Conservation (phyloP, 495 filamentous ascomycete species). For the Cenococcum geophilum region DNA sequence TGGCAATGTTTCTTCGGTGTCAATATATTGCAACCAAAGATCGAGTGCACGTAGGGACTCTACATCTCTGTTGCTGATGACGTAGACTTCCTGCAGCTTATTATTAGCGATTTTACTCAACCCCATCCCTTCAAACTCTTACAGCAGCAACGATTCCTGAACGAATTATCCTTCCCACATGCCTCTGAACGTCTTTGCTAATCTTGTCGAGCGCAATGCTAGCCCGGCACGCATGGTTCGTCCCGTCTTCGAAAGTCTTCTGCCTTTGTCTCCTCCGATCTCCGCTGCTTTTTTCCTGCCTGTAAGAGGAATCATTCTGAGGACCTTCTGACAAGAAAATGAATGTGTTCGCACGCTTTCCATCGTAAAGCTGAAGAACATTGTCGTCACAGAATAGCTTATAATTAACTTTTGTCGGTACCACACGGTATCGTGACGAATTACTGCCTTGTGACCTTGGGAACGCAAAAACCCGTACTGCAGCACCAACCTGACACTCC, state of each 20-base stretch:
- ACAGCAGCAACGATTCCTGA: slow-evolving; percentile 42
- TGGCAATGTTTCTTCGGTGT: slow-evolving; percentile 43
- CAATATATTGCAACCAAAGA: slow-evolving; percentile 45
- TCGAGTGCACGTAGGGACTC: slow-evolving; percentile 45
- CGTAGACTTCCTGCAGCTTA: slow-evolving; percentile 44
- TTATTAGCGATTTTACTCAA: background rate
- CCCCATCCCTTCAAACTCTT: slow-evolving; percentile 15
- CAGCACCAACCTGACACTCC: slow-evolving; percentile 41
- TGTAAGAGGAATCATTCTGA: slow-evolving; percentile 39
- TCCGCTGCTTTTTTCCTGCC: slow-evolving; percentile 33
- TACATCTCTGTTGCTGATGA: slow-evolving; percentile 49
- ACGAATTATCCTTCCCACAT: slow-evolving; percentile 43
- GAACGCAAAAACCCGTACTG: slow-evolving; percentile 46
- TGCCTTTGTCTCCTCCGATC: slow-evolving; percentile 38
- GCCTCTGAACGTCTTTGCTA: slow-evolving; percentile 38
- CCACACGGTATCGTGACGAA: slow-evolving; percentile 35
- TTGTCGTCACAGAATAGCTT: slow-evolving; percentile 43
- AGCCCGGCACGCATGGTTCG: slow-evolving; percentile 41
- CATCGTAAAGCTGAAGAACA: slow-evolving; percentile 44
- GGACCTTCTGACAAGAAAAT: slow-evolving; percentile 39
- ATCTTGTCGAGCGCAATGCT: slow-evolving; percentile 48
- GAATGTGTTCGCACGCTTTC: slow-evolving; percentile 42
- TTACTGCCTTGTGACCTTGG: slow-evolving; percentile 42
- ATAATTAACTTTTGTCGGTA: slow-evolving; percentile 45
- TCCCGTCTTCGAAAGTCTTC: slow-evolving; percentile 38